Evolutionary conservation across 2,329 filamentous ascomycete genomes (phyloP), one percentile per base, ranked within the genome.

Genomic region (Cordyceps cicadae): DNA sequence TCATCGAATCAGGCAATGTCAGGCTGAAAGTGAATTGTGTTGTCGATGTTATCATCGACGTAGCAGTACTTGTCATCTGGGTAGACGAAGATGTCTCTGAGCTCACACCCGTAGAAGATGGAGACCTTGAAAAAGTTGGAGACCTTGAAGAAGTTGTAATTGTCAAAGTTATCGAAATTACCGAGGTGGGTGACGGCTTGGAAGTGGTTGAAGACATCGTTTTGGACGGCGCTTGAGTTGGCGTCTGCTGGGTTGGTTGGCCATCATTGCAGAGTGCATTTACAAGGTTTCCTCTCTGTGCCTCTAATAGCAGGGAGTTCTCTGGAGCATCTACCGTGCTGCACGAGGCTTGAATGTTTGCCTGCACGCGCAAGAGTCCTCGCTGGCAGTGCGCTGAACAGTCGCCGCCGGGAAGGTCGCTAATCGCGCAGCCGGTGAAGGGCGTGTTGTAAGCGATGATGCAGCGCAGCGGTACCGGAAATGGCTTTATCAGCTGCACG

Each of bases 371-470:
- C 21, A 61, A 41, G 49, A 76, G 62, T 2, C 67, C 72, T 8
- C 63, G 62, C 46, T 67, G 68, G 63, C 78, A 80, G 3, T 59
- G 62, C 4, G 61, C 43, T 17, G 77, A 78, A 66, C 78, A 80
- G 2, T 64, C 69, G 41, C 70, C 70, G 2, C 59, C 59, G 7
- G 62, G 64, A 29, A 78, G 78, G 64, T 79, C 77, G 59, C 59
- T 32, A 3, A 65, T 39, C 4, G 56, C 61, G 66, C 78, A 80
- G 54, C 71, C 70, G n/a, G 60, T 48, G 29, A 80, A 72, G 5
- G 72, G 71, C 6, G 69, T 67, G 64, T 76, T 75, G 68, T 80
- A 80, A 39, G 74, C 76, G 43, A 72, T 65, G 15, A 73, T 67
- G 64, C 78, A 80, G 48, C 64, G 65, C 41, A 74, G 59, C 0